A percentile compares a stretch with the other conserved stretches of the same genome.
Evolutionary conservation across 306 rosid genomes (phyloP).

Genomic region (cucumber (Cucumis sativus)): DNA sequence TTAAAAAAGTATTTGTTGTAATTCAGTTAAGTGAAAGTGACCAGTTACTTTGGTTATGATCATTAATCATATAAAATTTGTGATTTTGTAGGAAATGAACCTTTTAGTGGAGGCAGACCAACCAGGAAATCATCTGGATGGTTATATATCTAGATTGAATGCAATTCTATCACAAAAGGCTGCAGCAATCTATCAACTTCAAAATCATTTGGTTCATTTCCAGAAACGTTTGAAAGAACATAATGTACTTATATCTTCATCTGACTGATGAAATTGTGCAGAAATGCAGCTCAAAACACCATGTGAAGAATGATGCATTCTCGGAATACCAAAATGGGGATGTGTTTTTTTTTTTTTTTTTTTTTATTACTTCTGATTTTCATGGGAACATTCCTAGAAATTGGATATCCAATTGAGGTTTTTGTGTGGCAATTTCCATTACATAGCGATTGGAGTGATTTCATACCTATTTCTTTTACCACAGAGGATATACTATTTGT

Average conservation of each 20-base stretch:
- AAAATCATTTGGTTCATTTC: conserved; percentile 76
- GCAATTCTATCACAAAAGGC: conserved; percentile 95
- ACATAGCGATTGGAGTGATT: neutral
- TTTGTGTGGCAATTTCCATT: conserved; percentile 2
- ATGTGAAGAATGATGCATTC: neutral
- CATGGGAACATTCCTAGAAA: neutral
- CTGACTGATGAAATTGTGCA: conserved; percentile 26
- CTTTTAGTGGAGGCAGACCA: conserved; percentile 95
- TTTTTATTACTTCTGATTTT: neutral
- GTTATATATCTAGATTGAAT: conserved; percentile 63
- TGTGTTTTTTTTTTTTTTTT: neutral
- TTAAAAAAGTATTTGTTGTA: no score
- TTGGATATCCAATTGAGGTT: neutral
- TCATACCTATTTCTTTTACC: neutral
- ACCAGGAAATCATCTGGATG: conserved; percentile 90
- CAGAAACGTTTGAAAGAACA: conserved; percentile 94
- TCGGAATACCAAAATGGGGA: neutral
- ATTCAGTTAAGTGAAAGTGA: no score
- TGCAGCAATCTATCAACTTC: conserved; percentile 82
- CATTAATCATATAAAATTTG: neutral
- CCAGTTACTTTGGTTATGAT: neutral
- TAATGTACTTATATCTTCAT: conserved; percentile 65
- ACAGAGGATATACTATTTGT: conserved; percentile 3
- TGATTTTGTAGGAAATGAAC: conserved; percentile 76
- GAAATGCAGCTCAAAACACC: neutral